A percentile compares a stretch with the other conserved stretches of the same genome.
Conservation (phyloP, 176 grass and related monocot species). For the Carex kokanica region DNA sequence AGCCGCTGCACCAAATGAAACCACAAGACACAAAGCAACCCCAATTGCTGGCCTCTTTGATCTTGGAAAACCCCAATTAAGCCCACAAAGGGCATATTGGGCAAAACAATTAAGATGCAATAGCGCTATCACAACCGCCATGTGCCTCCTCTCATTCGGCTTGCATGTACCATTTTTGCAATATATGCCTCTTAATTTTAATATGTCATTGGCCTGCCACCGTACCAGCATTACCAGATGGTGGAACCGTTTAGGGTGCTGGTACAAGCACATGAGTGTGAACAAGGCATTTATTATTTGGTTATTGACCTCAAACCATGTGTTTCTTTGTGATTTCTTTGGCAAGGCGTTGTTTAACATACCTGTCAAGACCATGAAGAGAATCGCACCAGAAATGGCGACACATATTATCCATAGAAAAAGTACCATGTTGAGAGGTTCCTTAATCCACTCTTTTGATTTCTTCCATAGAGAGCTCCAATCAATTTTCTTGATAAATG, state of each 20-base stretch:
- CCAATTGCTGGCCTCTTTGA: slow-evolving; percentile 42
- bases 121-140: slow-evolving; percentile 49
- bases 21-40: slow-evolving; percentile 46
- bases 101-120: slow-evolving; percentile 77
- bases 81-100: slow-evolving; percentile 65
- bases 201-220: slow-evolving; percentile 43
- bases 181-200: slow-evolving; percentile 46
- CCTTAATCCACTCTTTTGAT: slow-evolving; percentile 59
- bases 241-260: slow-evolving; percentile 58
- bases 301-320: slow-evolving; percentile 74
- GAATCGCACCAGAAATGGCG: slow-evolving; percentile 57
- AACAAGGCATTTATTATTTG: slow-evolving; percentile 77
- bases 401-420: slow-evolving; percentile 49
- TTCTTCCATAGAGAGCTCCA: slow-evolving; percentile 43
- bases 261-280: slow-evolving; percentile 66
- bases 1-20: slow-evolving; percentile 53
- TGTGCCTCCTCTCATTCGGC: slow-evolving; percentile 75
- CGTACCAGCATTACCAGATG: slow-evolving; percentile 50
- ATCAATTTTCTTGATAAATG: slow-evolving; percentile 55
- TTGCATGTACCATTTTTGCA: slow-evolving; percentile 58
- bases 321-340: slow-evolving; percentile 36
- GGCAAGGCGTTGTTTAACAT: slow-evolving; percentile 55
- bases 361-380: slow-evolving; percentile 78
- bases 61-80: slow-evolving; percentile 51
- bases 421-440: slow-evolving; percentile 66